Percentiles rank a stretch among this genome's conserved stretches.
These are phyloP conservation scores for Candida maris DNA, from an alignment of 805 yeast genomes.

Conservation along the genomic window DNA sequence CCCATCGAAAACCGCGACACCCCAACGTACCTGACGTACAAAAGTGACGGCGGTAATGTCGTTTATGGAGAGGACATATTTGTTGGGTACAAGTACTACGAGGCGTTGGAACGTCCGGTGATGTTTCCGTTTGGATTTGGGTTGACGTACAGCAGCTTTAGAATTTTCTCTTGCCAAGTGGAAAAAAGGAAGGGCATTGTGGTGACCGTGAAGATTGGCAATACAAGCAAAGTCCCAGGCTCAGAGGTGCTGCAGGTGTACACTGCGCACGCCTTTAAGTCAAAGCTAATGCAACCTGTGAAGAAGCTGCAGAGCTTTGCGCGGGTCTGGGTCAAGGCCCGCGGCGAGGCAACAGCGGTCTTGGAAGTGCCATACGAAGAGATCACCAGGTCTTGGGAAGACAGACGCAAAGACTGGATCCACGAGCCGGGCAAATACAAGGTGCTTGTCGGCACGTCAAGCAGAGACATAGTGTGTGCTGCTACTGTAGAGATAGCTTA, in stretches of 20 bases:
- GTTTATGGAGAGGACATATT: constrained; percentile 64
- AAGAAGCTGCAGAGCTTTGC: constrained; percentile 60
- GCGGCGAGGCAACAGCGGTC: constrained; percentile 37
- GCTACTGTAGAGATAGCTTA: too few relatives aligned
- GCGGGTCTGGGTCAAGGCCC: constrained; percentile 45
- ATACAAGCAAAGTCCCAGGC: constrained; percentile 48
- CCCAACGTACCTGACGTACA: constrained; percentile 53
- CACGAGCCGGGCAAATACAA: constrained; percentile 48
- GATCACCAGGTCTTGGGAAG: constrained; percentile 54
- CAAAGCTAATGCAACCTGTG: constrained; percentile 40
- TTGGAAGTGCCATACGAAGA: constrained; percentile 42
- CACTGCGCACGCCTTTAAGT: constrained; percentile 37
- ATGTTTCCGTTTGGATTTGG: constrained; percentile 63
- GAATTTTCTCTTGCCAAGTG: constrained; percentile 33
- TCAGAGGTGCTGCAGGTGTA: constrained; percentile 56
- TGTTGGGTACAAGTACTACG: constrained; percentile 62
- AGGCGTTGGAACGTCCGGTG: constrained; percentile 44
- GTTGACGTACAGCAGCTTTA: constrained; percentile 54
- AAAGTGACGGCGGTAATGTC: constrained; percentile 49
- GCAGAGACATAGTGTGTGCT: too few relatives aligned
- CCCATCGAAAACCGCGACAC: constrained; percentile 50
- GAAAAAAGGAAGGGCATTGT: constrained; percentile 14
- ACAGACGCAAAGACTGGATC: constrained; percentile 46
- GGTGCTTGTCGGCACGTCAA: constrained; percentile 43
- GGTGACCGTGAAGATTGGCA: constrained; percentile 40